Evolutionary conservation across 139 green algal genomes (phyloP).

Genomic region (Chlamydomonas sp.): DNA sequence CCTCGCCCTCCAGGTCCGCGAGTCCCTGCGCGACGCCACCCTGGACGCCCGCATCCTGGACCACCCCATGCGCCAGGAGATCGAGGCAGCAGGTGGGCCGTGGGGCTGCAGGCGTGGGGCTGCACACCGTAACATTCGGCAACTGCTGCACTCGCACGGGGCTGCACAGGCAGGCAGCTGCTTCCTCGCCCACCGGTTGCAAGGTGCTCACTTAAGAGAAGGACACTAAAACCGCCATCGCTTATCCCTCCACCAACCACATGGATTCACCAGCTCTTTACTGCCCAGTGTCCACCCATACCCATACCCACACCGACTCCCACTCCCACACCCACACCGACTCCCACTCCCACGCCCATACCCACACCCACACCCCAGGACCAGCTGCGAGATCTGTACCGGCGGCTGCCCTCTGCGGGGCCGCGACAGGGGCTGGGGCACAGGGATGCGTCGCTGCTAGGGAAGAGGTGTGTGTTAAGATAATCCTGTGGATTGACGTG

Average conservation of each 20-base stretch:
- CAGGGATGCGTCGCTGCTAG: constrained; percentile 18
- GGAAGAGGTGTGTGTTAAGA: background rate
- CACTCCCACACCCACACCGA: too few relatives aligned
- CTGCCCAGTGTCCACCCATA: too few relatives aligned
- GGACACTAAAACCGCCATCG: too few relatives aligned
- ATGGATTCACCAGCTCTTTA: too few relatives aligned
- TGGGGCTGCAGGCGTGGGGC: background rate
- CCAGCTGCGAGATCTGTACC: constrained; percentile 26
- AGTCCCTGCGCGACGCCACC: constrained; percentile 47
- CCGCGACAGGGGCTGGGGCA: constrained; percentile 47
- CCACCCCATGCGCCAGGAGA: constrained; percentile 27
- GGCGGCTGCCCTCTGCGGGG: constrained; percentile 48
- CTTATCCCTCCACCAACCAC: too few relatives aligned
- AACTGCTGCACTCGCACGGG: too few relatives aligned
- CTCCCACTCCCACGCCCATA: background rate
- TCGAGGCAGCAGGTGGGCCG: constrained; percentile 22
- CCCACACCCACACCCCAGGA: background rate
- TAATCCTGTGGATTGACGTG: too few relatives aligned
- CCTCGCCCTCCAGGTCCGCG: constrained; percentile 35
- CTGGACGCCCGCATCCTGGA: constrained; percentile 49
- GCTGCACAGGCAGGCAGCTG: too few relatives aligned
- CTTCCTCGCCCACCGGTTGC: too few relatives aligned
- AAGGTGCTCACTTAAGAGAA: too few relatives aligned
- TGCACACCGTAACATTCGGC: too few relatives aligned
- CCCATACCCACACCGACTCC: too few relatives aligned